These are phyloP conservation scores for Corinectria fuckeliana DNA, from an alignment of 2,329 filamentous ascomycete genomes.

Conservation along the genomic window DNA sequence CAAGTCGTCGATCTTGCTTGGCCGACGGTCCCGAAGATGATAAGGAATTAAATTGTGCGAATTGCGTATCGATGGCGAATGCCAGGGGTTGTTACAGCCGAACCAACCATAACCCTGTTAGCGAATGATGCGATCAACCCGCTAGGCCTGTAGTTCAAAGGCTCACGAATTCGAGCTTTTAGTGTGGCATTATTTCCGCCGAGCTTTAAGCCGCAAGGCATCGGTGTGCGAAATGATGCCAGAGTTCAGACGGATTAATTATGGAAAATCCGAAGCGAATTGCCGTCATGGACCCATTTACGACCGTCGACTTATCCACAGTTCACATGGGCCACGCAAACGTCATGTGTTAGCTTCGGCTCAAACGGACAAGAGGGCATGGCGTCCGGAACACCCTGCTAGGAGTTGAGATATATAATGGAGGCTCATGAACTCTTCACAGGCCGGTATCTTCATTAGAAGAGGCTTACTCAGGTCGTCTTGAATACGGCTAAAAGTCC, in stretches of 20 bases:
- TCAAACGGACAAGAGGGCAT: neutral
- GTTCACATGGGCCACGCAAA: neutral
- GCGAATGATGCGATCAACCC: neutral
- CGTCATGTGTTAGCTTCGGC: neutral
- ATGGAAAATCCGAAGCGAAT: neutral
- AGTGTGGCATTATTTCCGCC: neutral
- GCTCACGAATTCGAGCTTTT: neutral
- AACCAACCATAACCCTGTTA: neutral
- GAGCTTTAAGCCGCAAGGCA: neutral
- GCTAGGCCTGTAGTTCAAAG: neutral
- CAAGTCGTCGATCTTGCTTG: too few relatives aligned
- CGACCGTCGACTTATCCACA: neutral
- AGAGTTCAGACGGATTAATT: neutral
- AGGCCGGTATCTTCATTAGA: neutral
- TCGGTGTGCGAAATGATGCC: neutral
- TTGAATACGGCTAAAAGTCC: neutral
- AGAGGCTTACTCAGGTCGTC: neutral
- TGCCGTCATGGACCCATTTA: neutral
- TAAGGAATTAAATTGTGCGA: neutral
- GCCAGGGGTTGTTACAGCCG: neutral
- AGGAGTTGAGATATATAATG: neutral
- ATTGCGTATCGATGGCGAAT: slow-evolving; percentile 1
- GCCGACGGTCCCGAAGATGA: too few relatives aligned
- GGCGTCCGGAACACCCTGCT: neutral
- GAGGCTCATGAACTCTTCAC: neutral